Conservation (phyloP, 768 basidiomycete genomes). For the Rhizopogon rudus region DNA sequence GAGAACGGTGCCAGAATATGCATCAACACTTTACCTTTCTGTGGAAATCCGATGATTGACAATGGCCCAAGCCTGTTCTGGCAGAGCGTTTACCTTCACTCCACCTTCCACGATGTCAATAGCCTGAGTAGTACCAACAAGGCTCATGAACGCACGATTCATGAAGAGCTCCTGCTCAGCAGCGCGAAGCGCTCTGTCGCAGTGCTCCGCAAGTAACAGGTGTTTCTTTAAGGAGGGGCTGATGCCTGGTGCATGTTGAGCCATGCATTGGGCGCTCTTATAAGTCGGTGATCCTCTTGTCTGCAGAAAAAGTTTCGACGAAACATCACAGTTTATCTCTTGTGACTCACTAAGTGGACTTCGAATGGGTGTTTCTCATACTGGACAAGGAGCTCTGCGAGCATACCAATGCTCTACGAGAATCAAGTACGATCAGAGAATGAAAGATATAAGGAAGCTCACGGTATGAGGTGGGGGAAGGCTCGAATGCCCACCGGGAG, state of each 20-base stretch:
- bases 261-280: slow-evolving; percentile 58
- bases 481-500: slow-evolving; percentile 77
- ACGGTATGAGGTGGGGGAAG: slow-evolving; percentile 76
- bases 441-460: slow-evolving; percentile 9
- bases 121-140: slow-evolving; percentile 72
- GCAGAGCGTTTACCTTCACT: slow-evolving; percentile 75
- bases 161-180: slow-evolving; percentile 1
- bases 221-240: slow-evolving; percentile 40
- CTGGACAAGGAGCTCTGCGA: slow-evolving; percentile 62
- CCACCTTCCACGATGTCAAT: slow-evolving; percentile 67
- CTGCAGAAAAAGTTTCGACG: slow-evolving; percentile 22
- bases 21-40: slow-evolving; percentile 35
- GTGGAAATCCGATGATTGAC: slow-evolving; percentile 71
- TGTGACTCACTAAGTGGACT: slow-evolving; percentile 39
- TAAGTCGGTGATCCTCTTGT: slow-evolving; percentile 58
- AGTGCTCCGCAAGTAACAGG: slow-evolving; percentile 31
- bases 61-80: slow-evolving; percentile 64
- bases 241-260: slow-evolving; percentile 54
- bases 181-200: slow-evolving; percentile 5
- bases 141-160: slow-evolving; percentile 27
- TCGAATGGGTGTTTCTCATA: slow-evolving; percentile 64
- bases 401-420: slow-evolving; percentile 70
- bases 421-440: neutral
- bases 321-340: slow-evolving; percentile 12
- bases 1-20: too few species aligned